These are phyloP conservation scores for Sugiyamaella paludigena DNA, from an alignment of 1,139 yeast genomes.

Conservation along the genomic window DNA sequence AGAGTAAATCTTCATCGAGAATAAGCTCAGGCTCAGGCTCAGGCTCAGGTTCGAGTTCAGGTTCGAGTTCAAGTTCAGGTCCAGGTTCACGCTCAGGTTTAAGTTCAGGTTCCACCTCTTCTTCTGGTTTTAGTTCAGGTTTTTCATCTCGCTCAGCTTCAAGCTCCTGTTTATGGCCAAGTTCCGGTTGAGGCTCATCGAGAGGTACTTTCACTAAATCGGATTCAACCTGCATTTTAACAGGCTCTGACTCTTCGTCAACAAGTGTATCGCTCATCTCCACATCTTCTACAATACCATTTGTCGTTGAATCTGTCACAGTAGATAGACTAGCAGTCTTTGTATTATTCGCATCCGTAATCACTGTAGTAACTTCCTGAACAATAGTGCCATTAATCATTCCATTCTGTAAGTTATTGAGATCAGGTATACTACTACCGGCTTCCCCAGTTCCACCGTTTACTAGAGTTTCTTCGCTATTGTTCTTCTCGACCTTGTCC, in stretches of 20 bases:
- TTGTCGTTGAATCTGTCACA: neutral
- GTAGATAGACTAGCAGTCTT: too few relatives aligned
- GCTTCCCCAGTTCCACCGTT: constrained; percentile 6
- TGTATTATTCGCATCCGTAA: too few relatives aligned
- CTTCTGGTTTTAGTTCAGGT: constrained; percentile 11
- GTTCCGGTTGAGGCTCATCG: neutral
- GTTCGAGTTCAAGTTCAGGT: constrained; percentile 7
- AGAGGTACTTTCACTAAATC: neutral
- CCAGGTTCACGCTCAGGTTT: constrained; percentile 1
- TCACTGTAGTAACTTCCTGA: too few relatives aligned
- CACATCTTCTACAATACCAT: constrained; percentile 4
- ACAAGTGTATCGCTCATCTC: constrained; percentile 12
- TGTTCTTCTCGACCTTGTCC: constrained; percentile 12
- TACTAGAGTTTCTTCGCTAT: constrained; percentile 7
- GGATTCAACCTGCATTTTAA: neutral
- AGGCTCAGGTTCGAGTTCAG: constrained; percentile 14
- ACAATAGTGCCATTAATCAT: too few relatives aligned
- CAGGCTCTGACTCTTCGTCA: neutral
- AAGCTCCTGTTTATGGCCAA: neutral
- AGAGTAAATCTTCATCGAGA: constrained; percentile 28
- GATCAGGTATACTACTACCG: neutral
- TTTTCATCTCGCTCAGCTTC: constrained; percentile 5
- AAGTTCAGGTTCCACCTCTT: constrained; percentile 1
- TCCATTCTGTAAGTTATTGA: too few relatives aligned
- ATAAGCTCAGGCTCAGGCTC: constrained; percentile 22